Base-by-base conservation (phyloP, 352 stramenopile genomes). In the Phytophthora macrochlamydospora region DNA sequence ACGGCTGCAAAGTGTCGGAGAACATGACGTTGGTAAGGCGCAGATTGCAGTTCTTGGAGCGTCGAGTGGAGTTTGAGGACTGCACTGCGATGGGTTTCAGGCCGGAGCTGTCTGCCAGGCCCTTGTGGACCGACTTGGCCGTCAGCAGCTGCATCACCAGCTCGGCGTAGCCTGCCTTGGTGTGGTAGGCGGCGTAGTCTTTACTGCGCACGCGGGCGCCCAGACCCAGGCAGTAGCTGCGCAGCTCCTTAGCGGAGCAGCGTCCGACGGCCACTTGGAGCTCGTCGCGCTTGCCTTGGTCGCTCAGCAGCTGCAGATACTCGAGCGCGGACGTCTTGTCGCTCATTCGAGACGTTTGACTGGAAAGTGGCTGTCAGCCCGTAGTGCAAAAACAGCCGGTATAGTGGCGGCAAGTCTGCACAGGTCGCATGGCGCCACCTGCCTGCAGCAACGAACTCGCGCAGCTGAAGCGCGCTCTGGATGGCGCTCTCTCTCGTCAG, bases 1-100 rank as follows among this genome's bases (percentile, higher is more conserved):
- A 49, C 11, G 43, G 43, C 43, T 49, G 13, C 11, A 49, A 29
- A 29, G 14, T 8, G 18, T 49, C 43, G 12, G 14, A 49, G 14
- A 49, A 45, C 13, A 49, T 49, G 12, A 49, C 43, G 29, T 49
- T 49, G 11, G 43, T 11, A n/a, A 49, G 43, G 11, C 43, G 43
- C 43, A 49, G 29, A 49, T 49, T 49, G 13, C 43, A 49, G 43
- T 49, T 49, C 9, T 49, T 49, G 12, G 43, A 29, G 43, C 43
- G 43, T 28, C 43, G 24, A 3, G 43, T 49, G 14, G 43, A 29
- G 43, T n/a, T n/a, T 18, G 43, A 49, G 3, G 43, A 18, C 6
- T 49, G 24, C 2, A 49, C 43, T 6, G 29, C 43, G 29, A 49
- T 49, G 43, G 43, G 43, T 29, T n/a, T n/a, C 43, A 49, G 8